Evolutionary conservation across 2,329 filamentous ascomycete genomes (phyloP), one percentile per base, ranked within the genome.

Genomic region (Penicillium sp.): DNA sequence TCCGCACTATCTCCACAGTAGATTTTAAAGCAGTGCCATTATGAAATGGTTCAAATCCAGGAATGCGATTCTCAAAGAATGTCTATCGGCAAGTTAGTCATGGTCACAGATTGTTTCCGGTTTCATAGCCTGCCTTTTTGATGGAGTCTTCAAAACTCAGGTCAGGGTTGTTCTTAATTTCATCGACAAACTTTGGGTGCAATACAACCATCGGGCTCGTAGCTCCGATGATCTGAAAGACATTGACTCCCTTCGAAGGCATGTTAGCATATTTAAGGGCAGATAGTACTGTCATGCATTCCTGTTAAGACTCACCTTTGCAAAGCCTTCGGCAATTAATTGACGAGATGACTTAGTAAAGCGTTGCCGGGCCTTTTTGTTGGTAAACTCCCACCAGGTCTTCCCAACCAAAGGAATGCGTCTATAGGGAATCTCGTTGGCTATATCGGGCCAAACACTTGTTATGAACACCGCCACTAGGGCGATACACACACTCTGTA

Each of bases 141-240:
- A 58, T 61, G 1, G 68, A 66, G 18, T 61, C 60, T 4, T 62
- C 47, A 48, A 72, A 72, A 51, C 55, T 51, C 20, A 73, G 53
- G 44, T 70, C 34, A 5, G 69, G 68, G 39, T 72, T 59, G 43
- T 56, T 69, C 51, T 72, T 72, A 57, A 73, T 58, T 56, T 73
- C 70, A 50, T 72, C 59, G 10, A 72, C 57, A 49, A 66, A 70
- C 22, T 60, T 64, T 4, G 66, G 69, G 34, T 72, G 68, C 50
- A 73, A 54, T 40, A 73, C 57, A 24, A 73, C 63, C 31, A 70
- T 56, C 7, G 65, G 63, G 11, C 50, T 47, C 9, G 58, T 56
- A 4, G 58, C 34, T 26, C 58, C 64, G 56, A 71, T 69, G 22
- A 69, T 45, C 39, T 72, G 70, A 40, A 72, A 72, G 9, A 62